Evolutionary conservation across 1,139 yeast genomes (phyloP), one percentile per base, ranked within the genome.

Genomic region (Wickerhamomyces sp.): DNA sequence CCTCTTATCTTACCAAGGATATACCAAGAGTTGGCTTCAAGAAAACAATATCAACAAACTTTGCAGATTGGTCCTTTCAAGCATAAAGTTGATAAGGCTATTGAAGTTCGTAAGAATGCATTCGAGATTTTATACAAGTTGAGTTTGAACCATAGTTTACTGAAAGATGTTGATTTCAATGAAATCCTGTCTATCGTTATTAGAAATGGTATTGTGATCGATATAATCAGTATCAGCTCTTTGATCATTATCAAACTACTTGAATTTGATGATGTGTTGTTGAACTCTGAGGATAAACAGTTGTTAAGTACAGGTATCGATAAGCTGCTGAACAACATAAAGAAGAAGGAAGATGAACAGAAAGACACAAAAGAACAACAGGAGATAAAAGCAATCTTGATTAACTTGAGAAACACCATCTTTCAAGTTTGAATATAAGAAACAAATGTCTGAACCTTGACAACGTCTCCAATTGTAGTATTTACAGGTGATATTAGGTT

Each of bases 21-120:
- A 5, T 72, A 70, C 46, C 64, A 63, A 14, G 88, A 83, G 49
- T 66, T 86, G 26, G 61, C 60, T 13, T 66, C 81, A 3, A 75
- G 73, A 44, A 68, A 67, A 19, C 70, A 70, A 34, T 78, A 78
- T 48, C 74, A 83, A 33, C 78, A 79, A 38, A 62, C 70, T 11
- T 80, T 86, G 26, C 84, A 81, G 31, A 84, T 87, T 78, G 96
- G 96, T 0, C 95, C 95, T 0, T 85, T 83, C 64, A 84, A 84
- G 51, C 89, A 84, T 52, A 78, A 78, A 41, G 73, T 84, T 30
- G 96, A 86, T 52, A 83, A 81, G 48, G 94, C 91, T 0, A 63
- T 84, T 31, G 88, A 78, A 42, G 72, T 79, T 39, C 68, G 96
- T 37, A 84, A 83, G 53, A 70, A 83, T 32, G 70, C 85, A 9